Percentiles rank a stretch among this genome's conserved stretches.
Evolutionary conservation across 1,139 yeast genomes (phyloP).

Genomic region (Geotrichum fermentans): DNA sequence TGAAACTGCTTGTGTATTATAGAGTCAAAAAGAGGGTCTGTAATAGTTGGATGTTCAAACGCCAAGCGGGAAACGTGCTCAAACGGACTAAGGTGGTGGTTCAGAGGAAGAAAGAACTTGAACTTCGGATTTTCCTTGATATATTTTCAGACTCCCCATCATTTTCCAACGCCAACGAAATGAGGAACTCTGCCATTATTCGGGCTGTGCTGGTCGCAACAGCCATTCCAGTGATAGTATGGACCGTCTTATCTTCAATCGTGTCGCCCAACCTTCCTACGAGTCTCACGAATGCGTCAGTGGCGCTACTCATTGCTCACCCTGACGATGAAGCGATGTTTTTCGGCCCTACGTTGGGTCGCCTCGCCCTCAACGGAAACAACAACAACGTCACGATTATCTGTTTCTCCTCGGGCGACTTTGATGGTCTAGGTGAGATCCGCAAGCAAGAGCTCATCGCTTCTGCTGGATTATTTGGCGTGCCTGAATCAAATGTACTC

Average conservation of each 20-base stretch:
- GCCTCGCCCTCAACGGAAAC: constrained; percentile 40
- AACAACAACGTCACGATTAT: constrained; percentile 53
- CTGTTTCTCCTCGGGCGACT: constrained; percentile 77
- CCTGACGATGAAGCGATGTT: constrained; percentile 99
- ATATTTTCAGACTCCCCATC: background rate
- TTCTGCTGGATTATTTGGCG: constrained; percentile 57
- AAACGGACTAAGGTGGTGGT: background rate
- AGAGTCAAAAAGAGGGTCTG: too few species aligned
- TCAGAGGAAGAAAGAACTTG: background rate
- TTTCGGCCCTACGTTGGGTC: constrained; percentile 70
- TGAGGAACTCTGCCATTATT: background rate
- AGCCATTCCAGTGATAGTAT: constrained; percentile 4
- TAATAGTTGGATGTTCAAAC: too few species aligned
- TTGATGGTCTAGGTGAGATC: constrained; percentile 62
- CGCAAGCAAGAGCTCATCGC: constrained; percentile 55
- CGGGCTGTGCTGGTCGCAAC: background rate
- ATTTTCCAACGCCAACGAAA: background rate
- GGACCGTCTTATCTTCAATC: background rate
- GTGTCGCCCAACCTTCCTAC: constrained; percentile 18
- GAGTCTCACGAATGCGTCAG: constrained; percentile 24
- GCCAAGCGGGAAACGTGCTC: too few species aligned
- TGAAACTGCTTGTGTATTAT: too few species aligned
- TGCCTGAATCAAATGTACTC: constrained; percentile 39
- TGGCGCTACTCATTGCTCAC: constrained; percentile 69
- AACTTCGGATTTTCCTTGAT: too few species aligned